Evolutionary conservation across 2,329 filamentous ascomycete species (phyloP), one percentile per base, ranked within the genome.

Genomic region (Colletotrichum paranaense): DNA sequence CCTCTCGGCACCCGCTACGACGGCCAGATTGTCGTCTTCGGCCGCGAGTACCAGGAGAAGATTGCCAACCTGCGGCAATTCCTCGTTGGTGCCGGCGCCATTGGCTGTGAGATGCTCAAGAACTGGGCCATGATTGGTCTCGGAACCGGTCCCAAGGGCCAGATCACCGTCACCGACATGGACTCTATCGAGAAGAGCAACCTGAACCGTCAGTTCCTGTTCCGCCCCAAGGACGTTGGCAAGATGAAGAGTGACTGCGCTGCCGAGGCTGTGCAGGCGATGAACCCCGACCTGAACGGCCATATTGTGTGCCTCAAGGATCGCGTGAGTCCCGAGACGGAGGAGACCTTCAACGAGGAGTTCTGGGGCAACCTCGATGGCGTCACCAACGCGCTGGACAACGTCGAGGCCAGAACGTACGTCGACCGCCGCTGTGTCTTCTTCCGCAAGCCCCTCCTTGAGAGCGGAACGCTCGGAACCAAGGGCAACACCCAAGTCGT

Each of bases 91-190:
- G 95, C 97, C 59, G 97, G 97, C 78, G 97, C 97, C 75, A 99
- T 99, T 82, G 97, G 97, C 58, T 99, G 97, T 80, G 97, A 99
- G 81, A 99, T 98, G 93, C 87, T 99, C 77, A 99, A 99, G 90
- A 98, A 98, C 84, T 99, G 97, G 95, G 96, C 97, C 46, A 97
- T 99, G 95, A 97, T 98, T 82, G 97, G 97, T 77, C 88, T 99
- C 35, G 96, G 93, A 57, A 94, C 94, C 58, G 97, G 97, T 4
- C 94, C 95, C 3, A 90, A 95, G 62, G 97, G 97, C 78, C 93
- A 93, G 83, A 97, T 99, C 79, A 94, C 87, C 72, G 94, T 99
- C 62, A 98, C 97, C 16, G 97, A 99, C 81, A 98, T 98, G 92
- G 97, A 99, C 80, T 95, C 95, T 67, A 99, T 99, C 78, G 97